Percentiles rank a stretch among this genome's conserved stretches.
Conservation (phyloP, 2,329 filamentous ascomycete genomes). For the Xylaria sp. region DNA sequence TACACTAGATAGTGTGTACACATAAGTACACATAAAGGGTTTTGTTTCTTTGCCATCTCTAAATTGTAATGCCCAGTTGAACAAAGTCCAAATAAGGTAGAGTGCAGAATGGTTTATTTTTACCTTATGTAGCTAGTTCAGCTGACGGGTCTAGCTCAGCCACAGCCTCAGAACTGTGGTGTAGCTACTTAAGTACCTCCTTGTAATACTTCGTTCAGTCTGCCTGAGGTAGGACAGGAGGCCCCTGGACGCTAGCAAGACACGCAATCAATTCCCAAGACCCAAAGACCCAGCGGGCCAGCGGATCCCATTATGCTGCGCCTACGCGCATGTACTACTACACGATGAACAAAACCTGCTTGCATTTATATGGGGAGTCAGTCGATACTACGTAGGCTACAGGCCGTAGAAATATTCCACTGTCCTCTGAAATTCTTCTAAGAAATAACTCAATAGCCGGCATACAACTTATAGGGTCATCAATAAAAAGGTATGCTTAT, state of each 20-base stretch:
- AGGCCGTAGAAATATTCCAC: not conserved
- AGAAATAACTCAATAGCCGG: not conserved
- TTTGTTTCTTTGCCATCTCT: not conserved
- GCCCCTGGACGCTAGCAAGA: not conserved
- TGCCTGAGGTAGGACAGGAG: not conserved
- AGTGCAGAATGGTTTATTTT: not conserved
- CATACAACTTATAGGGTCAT: not conserved
- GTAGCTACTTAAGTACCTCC: not conserved
- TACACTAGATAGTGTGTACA: not conserved
- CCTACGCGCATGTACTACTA: constrained; percentile 9
- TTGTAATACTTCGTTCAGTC: not conserved
- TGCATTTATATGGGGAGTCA: not conserved
- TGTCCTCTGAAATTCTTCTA: not conserved
- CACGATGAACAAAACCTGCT: constrained; percentile 5
- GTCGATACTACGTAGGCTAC: not conserved
- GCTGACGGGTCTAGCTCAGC: constrained; percentile 15
- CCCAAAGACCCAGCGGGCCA: constrained; percentile 19
- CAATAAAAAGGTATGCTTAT: not conserved
- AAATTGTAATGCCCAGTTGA: constrained; percentile 7
- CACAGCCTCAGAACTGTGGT: constrained; percentile 12
- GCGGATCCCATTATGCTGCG: constrained; percentile 26
- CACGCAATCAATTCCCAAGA: constrained; percentile 17
- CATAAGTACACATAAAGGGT: not conserved
- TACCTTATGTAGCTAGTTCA: constrained; percentile 11
- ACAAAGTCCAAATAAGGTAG: not conserved